Conservation (phyloP, 306 rosid species). For the Biancaea sappan region DNA sequence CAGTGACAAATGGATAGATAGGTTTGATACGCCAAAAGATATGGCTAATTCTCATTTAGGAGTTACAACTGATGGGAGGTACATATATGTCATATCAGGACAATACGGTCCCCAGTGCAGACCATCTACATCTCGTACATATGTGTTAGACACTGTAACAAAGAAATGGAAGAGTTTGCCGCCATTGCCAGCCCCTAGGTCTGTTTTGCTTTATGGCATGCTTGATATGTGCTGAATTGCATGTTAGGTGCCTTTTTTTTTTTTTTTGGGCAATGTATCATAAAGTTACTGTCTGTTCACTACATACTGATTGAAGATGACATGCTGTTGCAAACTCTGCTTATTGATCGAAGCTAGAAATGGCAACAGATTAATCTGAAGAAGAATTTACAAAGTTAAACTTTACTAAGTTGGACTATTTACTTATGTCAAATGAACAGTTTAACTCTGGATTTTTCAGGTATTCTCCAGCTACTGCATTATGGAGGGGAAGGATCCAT, state of each 20-base stretch:
- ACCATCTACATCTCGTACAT: slow-evolving; percentile 59
- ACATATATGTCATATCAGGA: slow-evolving; percentile 75
- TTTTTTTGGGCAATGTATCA: neutral
- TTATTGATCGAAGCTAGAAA: neutral
- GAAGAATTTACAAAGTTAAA: slow-evolving; percentile 5
- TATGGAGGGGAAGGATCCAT: slow-evolving; percentile 93
- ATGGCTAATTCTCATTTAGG: slow-evolving; percentile 96
- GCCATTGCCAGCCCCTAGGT: slow-evolving; percentile 81
- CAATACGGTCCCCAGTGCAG: slow-evolving; percentile 90
- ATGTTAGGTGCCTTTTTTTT: neutral
- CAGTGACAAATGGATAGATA: slow-evolving; percentile 60
- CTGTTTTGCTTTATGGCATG: slow-evolving; percentile 25
- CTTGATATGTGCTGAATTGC: neutral
- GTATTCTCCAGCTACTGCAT: slow-evolving; percentile 89
- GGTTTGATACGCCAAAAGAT: slow-evolving; percentile 72
- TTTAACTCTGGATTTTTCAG: slow-evolving; percentile 42
- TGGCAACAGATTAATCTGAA: neutral
- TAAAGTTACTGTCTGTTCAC: slow-evolving; percentile 8
- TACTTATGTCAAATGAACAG: slow-evolving; percentile 13
- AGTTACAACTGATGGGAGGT: slow-evolving; percentile 83
- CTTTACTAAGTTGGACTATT: slow-evolving; percentile 9
- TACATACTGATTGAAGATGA: neutral
- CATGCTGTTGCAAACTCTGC: neutral
- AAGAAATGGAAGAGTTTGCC: slow-evolving; percentile 73
- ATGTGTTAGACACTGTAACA: slow-evolving; percentile 71